Evolutionary conservation across 495 filamentous ascomycete genomes (phyloP), one percentile per base, ranked within the genome.

Genomic region (Annulohypoxylon nitens): DNA sequence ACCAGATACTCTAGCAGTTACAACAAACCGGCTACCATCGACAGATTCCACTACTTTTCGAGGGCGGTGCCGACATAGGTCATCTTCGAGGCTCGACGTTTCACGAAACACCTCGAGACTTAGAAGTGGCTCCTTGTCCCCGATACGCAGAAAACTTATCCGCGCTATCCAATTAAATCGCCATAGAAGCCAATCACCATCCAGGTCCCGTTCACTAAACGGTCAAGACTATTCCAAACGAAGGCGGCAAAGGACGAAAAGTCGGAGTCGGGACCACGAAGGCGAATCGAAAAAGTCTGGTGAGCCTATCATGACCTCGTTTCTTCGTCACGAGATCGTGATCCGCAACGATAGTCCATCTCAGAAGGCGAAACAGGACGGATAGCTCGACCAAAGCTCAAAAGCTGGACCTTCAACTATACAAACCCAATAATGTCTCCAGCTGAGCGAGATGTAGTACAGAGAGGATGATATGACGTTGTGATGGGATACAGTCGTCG

Each of bases 11-110:
- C 18, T 74, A 43, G 36, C 64, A 14, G 64, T 70, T 51, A 60
- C 65, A 18, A 18, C 72, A 26, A 50, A 72, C 33, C 71, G 73
- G 26, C 68, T 74, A 8, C 75, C 75, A n/a, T 81, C 81, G 9
- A 73, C 72, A 23, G 82, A 83, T 26, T 83, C 82, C 45, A 74
- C 78, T 57, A 81, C 78, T 25, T 78, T 80, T 43, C 78, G 82
- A 45, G 82, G 82, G 36, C 81, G 82, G 18, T 76, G 76, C 48
- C 76, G 82, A 26, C 74, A 78, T 53, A 80, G 82, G 26, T 83
- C 81, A 12, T 78, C 74, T 18, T 82, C 80, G 36, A 69, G 80
- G 45, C 20, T 80, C 25, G 75, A 80, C 20, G 39, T 67, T n/a
- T 75, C 77, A 3, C 69, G 76, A 62, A 71, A 76, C 62, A 51